Base-by-base conservation (phyloP, 2,329 filamentous ascomycete species). In the Sclerotinia glacialis region DNA sequence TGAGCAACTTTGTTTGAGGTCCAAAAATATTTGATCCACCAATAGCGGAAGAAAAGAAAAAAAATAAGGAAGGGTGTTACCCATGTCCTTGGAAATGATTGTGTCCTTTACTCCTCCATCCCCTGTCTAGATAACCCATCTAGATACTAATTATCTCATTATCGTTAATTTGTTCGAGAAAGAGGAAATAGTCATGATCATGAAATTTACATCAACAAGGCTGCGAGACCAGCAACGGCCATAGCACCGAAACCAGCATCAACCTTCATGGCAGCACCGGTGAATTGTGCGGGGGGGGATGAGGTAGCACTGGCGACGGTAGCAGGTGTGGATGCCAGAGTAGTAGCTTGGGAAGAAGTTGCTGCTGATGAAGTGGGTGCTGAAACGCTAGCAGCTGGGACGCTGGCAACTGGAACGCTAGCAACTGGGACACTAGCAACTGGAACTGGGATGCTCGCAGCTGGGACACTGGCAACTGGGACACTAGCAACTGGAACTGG, bases 151-250 rank as follows among this genome's bases (percentile, higher is more conserved):
- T 66, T 42, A 55, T 46, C 60, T 63, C 58, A 23, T 65, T 65
- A 64, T 71, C 66, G 47, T 70, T 64, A 65, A 58, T 11, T 66
- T 49, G 55, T 67, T 23, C 2, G n/a, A 49, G 47, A 60, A 34
- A 68, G 63, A 52, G 65, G 46, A 65, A 49, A 52, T 46, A 40
- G 23, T 66, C 64, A 50, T 64, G 42, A 46, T 58, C 44, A 50
- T 65, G 53, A 50, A 50, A n/a, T 68, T 71, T 72, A 74, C 62
- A 74, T 58, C 55, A 74, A 54, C 65, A 74, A 68, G 31, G 72
- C 72, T 49, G 67, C 68, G 42, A 74, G 62, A 70, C 70, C 72
- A 56, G 67, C 72, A 65, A 66, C 54, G 26, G 61, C 71, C 34
- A 73, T 26, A 61, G 69, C 72, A 64, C 71, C 71, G 52, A 73